Conservation (phyloP, 129 eudicot species). For the Glebionis coronaria region DNA sequence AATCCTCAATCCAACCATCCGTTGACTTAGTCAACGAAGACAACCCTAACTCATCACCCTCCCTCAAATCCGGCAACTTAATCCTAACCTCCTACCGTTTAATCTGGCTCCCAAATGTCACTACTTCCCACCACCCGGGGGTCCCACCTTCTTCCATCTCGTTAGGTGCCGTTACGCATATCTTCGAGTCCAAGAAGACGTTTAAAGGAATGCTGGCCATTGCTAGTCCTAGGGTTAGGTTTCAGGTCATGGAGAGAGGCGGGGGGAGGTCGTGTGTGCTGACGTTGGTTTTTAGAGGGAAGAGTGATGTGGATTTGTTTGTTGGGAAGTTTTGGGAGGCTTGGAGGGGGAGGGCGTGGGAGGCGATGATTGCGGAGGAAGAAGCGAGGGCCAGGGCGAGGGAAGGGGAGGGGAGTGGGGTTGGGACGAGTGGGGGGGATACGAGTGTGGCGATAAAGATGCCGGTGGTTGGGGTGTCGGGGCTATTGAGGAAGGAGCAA, state of each 20-base stretch:
- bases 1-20: slow-evolving; percentile 62
- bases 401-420: slow-evolving; percentile 38
- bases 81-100: slow-evolving; percentile 84
- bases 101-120: slow-evolving; percentile 58
- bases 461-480: slow-evolving; percentile 94
- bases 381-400: slow-evolving; percentile 35
- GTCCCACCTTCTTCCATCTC: slow-evolving; percentile 38
- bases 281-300: slow-evolving; percentile 68
- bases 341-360: slow-evolving; percentile 86
- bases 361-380: slow-evolving; percentile 10
- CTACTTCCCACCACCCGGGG: slow-evolving; percentile 16
- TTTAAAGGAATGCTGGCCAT: slow-evolving; percentile 79
- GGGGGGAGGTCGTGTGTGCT: slow-evolving; percentile 41
- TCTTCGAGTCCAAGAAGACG: slow-evolving; percentile 59
- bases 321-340: slow-evolving; percentile 74
- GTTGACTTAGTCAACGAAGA: slow-evolving; percentile 79
- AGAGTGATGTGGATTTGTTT: slow-evolving; percentile 66
- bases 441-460: slow-evolving; percentile 36
- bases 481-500: slow-evolving; percentile 91
- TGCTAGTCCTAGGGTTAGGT: slow-evolving; percentile 76
- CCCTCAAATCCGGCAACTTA: slow-evolving; percentile 56
- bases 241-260: slow-evolving; percentile 46
- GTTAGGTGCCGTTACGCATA: slow-evolving; percentile 57
- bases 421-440: slow-evolving; percentile 27
- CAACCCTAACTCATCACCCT: slow-evolving; percentile 37